Percentiles rank a stretch among this genome's conserved stretches.
Evolutionary conservation across 257 asterid species (phyloP).

Genomic region (Apocynum venetum): DNA sequence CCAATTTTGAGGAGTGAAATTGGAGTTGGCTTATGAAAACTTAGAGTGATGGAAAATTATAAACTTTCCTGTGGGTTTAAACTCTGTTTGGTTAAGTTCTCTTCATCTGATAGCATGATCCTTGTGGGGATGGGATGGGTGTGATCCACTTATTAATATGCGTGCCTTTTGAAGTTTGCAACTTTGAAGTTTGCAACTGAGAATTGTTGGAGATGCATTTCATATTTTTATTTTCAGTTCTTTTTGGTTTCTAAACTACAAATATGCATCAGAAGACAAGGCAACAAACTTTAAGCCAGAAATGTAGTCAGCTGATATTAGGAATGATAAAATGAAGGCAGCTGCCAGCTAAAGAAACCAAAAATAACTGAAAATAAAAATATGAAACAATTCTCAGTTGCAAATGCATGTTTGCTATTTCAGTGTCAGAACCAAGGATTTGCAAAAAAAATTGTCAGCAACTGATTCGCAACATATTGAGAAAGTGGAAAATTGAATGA

Average conservation of each 20-base stretch:
- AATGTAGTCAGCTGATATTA: too few relatives aligned
- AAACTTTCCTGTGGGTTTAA: neutral
- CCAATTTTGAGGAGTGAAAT: neutral
- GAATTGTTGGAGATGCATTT: too few relatives aligned
- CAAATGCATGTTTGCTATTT: neutral
- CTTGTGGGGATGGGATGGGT: neutral
- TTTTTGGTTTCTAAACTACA: slow-evolving; percentile 4
- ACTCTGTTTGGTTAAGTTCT: neutral
- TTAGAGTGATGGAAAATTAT: neutral
- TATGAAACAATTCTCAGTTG: neutral
- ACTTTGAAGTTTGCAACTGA: neutral
- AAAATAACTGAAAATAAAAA: too few relatives aligned
- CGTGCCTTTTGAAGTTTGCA: too few relatives aligned
- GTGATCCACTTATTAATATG: neutral
- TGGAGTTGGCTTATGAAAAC: neutral
- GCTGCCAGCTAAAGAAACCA: too few relatives aligned
- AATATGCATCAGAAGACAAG: too few relatives aligned
- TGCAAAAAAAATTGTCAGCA: neutral
- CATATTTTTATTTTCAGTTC: neutral
- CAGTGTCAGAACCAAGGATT: neutral
- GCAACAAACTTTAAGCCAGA: too few relatives aligned
- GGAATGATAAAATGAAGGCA: too few relatives aligned
- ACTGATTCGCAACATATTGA: neutral
- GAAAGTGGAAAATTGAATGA: neutral
- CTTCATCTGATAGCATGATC: neutral